Percentiles rank a stretch among this genome's conserved stretches.
Conservation (phyloP, 805 yeast species). For the Lipomyces yamadae region DNA sequence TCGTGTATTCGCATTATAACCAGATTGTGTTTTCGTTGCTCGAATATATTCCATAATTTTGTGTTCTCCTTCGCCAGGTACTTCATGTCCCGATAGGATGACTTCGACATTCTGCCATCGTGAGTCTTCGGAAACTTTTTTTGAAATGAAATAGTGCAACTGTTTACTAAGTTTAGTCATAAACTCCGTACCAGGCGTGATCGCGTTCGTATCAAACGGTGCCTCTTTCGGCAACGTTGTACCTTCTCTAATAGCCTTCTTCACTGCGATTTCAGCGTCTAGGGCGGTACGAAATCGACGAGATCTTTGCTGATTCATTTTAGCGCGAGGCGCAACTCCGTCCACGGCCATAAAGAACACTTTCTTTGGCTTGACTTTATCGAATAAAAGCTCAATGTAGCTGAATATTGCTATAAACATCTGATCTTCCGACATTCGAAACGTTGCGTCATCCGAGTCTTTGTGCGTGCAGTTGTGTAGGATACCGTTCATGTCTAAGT, state of each 20-base stretch:
- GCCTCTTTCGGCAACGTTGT: conserved; percentile 77
- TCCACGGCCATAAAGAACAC: conserved; percentile 95
- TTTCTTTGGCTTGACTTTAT: conserved; percentile 82
- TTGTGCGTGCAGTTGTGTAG: conserved; percentile 90
- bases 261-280: conserved; percentile 82
- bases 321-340: conserved; percentile 98
- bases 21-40: conserved; percentile 70
- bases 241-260: conserved; percentile 75
- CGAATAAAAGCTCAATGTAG: conserved; percentile 91
- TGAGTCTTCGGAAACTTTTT: conserved; percentile 83
- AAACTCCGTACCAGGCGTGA: conserved; percentile 96
- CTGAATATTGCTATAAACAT: conserved; percentile 91
- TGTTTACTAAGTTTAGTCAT: conserved; percentile 87
- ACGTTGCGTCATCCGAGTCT: conserved; percentile 66
- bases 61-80: conserved; percentile 99
- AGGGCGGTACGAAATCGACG: conserved; percentile 93
- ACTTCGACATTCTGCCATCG: conserved; percentile 81
- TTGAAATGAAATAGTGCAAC: conserved; percentile 83
- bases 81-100: conserved; percentile 89
- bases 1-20: conserved; percentile 77
- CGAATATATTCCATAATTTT: conserved; percentile 94
- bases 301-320: conserved; percentile 96
- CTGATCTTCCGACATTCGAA: conserved; percentile 82
- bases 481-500: conserved; percentile 97
- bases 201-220: conserved; percentile 88